Evolutionary conservation across 2,329 filamentous ascomycete genomes (phyloP), one percentile per base, ranked within the genome.

Genomic region (Botrytis aclada): DNA sequence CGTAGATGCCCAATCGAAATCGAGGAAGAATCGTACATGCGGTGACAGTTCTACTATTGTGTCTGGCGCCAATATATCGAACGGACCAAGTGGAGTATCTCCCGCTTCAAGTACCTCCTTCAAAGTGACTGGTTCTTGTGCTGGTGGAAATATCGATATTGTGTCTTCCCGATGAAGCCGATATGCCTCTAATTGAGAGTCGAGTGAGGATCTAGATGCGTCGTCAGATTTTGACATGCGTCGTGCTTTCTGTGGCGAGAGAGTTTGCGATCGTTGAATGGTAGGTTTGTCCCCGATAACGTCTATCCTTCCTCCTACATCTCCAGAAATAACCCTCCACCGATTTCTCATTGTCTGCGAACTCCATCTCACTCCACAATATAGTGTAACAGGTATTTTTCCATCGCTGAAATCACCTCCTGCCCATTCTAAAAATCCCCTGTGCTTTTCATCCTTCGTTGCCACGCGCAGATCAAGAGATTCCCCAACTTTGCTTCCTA

Each of bases 1-100:
- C 0, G 84, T 85, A 9, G 78, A 76, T 12, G 75, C 78, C 84
- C 85, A 86, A 73, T 85, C 81, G 10, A 84, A 78, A 20, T 76
- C 77, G 20, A 82, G 78, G 45, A 83, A 72, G 60, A 77, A 79
- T 16, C 74, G 20, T 37, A 78, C 69, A 67, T 79, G 77, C 10
- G 71, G 63, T n/a, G 77, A 78, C 45, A 78, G n/a, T 4, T 71
- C 43, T 32, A 73, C 58, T 8, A 61, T 66, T 2, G 75, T 66
- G 45, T 74, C 64, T 34, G 75, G 74, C 16, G 66, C 56, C 14
- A 77, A 77, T 73, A 80, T 76, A 74, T 80, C 78, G 32, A 78
- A 74, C 16, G 66, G 69, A 25, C 72, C 71, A 29, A 76, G 62
- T 71, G 41, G 6, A 56, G 62, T 18, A n/a, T 65, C 34, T 58